These are phyloP conservation scores for Eucalyptus cloeziana DNA, from an alignment of 345 rosid genomes.

Conservation along the genomic window DNA sequence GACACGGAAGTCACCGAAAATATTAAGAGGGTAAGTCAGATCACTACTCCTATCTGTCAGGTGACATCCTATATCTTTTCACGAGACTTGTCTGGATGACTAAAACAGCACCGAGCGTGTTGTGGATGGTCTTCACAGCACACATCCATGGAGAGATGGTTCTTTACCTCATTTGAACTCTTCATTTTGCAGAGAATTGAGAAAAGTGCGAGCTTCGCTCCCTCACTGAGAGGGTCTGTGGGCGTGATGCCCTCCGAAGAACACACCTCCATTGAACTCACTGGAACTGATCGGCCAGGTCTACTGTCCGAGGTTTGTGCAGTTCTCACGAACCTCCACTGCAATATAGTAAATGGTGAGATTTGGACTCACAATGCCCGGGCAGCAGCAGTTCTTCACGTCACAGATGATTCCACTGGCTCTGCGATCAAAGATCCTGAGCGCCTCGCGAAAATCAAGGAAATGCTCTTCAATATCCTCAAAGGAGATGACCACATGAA, in stretches of 20 bases:
- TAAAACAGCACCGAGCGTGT: not conserved
- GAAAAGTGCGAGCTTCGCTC: conserved; percentile 2
- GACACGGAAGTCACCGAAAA: conserved; percentile 42
- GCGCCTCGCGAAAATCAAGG: conserved; percentile 16
- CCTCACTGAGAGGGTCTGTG: conserved; percentile 17
- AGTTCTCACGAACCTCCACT: conserved; percentile 26
- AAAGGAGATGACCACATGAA: conserved; percentile 1
- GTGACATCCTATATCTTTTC: not conserved
- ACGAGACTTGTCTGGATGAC: not conserved
- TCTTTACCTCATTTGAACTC: not conserved
- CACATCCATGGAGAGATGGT: not conserved
- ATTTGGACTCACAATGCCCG: conserved; percentile 42
- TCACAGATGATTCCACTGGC: conserved; percentile 20
- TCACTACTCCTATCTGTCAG: not conserved
- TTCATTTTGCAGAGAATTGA: conserved; percentile 24
- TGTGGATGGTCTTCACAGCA: not conserved
- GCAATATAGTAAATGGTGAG: conserved; percentile 34
- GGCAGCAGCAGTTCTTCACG: conserved; percentile 28
- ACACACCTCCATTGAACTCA: conserved; percentile 26
- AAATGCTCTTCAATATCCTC: conserved; percentile 18
- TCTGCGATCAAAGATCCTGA: conserved; percentile 19
- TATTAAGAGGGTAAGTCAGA: conserved; percentile 16
- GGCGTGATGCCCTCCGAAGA: conserved; percentile 19
- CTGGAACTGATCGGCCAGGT: conserved; percentile 39
- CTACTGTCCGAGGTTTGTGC: conserved; percentile 40